phyloP scores from a whole-genome alignment of 2,329 filamentous ascomycete genomes.

The Huntiella bhutanensis region DNA sequence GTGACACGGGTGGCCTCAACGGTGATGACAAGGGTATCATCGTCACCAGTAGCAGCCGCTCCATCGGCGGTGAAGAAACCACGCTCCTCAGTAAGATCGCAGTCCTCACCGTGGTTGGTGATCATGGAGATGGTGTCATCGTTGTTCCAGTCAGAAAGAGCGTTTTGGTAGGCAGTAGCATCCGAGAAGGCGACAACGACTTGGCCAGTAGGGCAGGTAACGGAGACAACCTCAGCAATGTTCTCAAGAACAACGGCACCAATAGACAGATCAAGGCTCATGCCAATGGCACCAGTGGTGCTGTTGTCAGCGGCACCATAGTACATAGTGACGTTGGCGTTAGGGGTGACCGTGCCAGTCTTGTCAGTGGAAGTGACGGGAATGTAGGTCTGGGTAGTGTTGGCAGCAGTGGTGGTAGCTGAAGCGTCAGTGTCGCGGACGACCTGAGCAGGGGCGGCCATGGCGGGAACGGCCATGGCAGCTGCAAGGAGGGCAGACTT shows the following conservation, averaged over 20 bases:
- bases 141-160: conserved; percentile 12
- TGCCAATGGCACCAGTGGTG: conserved; percentile 13
- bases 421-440: neutral
- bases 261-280: conserved; percentile 13
- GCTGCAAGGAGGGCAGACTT: neutral
- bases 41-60: conserved; percentile 13
- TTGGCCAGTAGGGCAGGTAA: conserved; percentile 11
- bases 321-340: conserved; percentile 6
- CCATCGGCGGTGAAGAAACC: conserved; percentile 20
- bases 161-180: conserved; percentile 11
- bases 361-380: conserved; percentile 8
- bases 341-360: conserved; percentile 3
- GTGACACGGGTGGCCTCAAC: conserved; percentile 18
- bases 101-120: conserved; percentile 25
- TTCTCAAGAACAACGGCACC: conserved; percentile 14
- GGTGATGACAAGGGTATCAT: conserved; percentile 13
- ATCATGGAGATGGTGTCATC: conserved; percentile 19
- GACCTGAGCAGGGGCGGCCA: neutral
- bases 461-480: neutral
- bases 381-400: conserved; percentile 5
- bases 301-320: conserved; percentile 13
- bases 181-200: conserved; percentile 13
- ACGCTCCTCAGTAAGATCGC: conserved; percentile 21
- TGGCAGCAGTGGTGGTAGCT: neutral
- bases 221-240: conserved; percentile 11